Conservation (phyloP, 2,329 filamentous ascomycete genomes). For the Ophiocordyceps robertsii region DNA sequence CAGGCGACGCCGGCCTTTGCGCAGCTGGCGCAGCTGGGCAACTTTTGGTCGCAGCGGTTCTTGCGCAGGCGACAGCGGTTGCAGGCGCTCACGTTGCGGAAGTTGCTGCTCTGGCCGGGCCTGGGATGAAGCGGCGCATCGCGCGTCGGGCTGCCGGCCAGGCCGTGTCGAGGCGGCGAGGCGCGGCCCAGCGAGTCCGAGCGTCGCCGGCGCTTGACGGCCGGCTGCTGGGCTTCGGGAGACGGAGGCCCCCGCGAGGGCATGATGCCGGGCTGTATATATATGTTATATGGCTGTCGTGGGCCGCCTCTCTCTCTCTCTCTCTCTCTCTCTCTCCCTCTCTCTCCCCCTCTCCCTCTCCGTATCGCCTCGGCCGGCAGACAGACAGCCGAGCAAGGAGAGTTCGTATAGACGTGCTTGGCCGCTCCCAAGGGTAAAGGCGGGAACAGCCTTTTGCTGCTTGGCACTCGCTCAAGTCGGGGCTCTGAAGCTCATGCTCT, state of each 20-base stretch:
- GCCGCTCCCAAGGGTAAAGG: too few relatives aligned
- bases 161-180: slow-evolving; percentile 22
- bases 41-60: slow-evolving; percentile 86
- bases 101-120: slow-evolving; percentile 48
- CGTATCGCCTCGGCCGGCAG: too few relatives aligned
- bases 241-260: slow-evolving; percentile 36
- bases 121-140: slow-evolving; percentile 21
- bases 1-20: slow-evolving; percentile 87
- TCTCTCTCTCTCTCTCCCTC: too few relatives aligned
- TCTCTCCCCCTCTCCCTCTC: too few relatives aligned
- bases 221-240: slow-evolving; percentile 35
- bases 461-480: neutral
- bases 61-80: slow-evolving; percentile 86
- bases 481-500: too few relatives aligned
- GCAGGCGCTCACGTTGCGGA: slow-evolving; percentile 85
- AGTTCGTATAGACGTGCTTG: too few relatives aligned
- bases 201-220: slow-evolving; percentile 42
- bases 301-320: too few relatives aligned
- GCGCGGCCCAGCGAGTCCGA: slow-evolving; percentile 28
- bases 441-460: too few relatives aligned
- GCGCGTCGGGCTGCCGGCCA: slow-evolving; percentile 15
- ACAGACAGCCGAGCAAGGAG: too few relatives aligned
- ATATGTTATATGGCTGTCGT: too few relatives aligned
- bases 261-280: slow-evolving; percentile 16
- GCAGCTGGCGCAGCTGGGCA: slow-evolving; percentile 83